phyloP scores from a whole-genome alignment of 2,329 filamentous ascomycete species.

The Colletotrichum truncatum region DNA sequence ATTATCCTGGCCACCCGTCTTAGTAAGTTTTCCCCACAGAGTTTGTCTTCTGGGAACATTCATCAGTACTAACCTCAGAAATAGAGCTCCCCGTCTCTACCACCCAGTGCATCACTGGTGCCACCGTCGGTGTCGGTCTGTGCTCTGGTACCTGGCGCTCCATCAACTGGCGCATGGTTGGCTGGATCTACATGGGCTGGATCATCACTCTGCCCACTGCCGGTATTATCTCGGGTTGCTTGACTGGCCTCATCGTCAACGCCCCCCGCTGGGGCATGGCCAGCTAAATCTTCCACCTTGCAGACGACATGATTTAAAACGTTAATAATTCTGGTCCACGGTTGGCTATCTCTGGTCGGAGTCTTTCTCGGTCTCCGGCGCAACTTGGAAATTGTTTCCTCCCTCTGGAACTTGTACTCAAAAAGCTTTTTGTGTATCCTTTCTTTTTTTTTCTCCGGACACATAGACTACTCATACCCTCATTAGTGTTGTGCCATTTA shows the following conservation, averaged over 20 bases:
- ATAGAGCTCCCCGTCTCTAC: constrained; percentile 63
- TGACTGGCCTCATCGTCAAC: constrained; percentile 68
- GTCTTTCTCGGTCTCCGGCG: neutral
- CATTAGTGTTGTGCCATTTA: constrained; percentile 8
- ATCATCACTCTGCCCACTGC: constrained; percentile 55
- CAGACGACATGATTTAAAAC: neutral
- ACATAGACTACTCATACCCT: constrained; percentile 21
- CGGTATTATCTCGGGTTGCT: constrained; percentile 60
- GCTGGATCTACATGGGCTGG: constrained; percentile 63
- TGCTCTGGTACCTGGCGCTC: constrained; percentile 61
- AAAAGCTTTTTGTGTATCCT: constrained; percentile 5
- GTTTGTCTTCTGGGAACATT: neutral
- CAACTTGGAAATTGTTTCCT: neutral
- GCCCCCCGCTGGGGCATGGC: constrained; percentile 55
- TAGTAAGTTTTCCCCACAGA: constrained; percentile 36
- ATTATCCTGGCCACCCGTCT: constrained; percentile 72
- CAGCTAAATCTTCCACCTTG: neutral
- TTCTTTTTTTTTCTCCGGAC: neutral
- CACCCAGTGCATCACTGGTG: constrained; percentile 66
- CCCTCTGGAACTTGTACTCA: neutral
- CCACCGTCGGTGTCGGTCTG: constrained; percentile 65
- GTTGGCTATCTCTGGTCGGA: neutral
- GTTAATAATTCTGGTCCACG: neutral
- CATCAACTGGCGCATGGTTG: constrained; percentile 67
- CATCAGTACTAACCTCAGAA: neutral